These are phyloP conservation scores for Neurospora pannonica DNA, from an alignment of 495 filamentous ascomycete species.

Conservation along the genomic window DNA sequence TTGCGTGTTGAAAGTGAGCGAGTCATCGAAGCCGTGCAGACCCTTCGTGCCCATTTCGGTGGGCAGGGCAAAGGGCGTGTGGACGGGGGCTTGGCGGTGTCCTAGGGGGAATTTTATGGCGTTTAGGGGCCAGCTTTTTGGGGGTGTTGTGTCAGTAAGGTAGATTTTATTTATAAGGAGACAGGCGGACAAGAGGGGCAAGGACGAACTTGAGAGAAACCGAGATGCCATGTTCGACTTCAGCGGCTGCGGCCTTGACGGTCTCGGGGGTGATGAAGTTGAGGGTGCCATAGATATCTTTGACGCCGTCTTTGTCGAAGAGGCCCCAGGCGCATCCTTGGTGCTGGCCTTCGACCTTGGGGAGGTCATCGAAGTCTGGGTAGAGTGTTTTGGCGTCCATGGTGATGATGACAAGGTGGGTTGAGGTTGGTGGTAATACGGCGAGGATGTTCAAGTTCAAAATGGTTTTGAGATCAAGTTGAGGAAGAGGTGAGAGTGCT, in stretches of 20 bases:
- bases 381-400: conserved; percentile 15
- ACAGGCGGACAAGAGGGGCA: too few species aligned
- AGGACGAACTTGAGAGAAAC: conserved; percentile 49
- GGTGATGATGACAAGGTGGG: background rate
- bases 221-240: conserved; percentile 45
- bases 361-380: conserved; percentile 50
- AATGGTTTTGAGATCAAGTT: background rate
- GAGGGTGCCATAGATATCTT: conserved; percentile 48
- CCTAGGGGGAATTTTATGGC: conserved; percentile 40
- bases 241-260: conserved; percentile 39
- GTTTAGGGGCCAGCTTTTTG: conserved; percentile 36
- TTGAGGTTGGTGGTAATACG: background rate
- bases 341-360: conserved; percentile 48
- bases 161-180: too few species aligned
- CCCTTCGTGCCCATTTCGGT: conserved; percentile 20
- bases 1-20: conserved; percentile 68
- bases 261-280: conserved; percentile 50
- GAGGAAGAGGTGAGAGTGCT: background rate
- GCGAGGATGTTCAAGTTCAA: background rate
- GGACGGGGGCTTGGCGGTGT: conserved; percentile 41
- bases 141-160: background rate
- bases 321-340: conserved; percentile 59
- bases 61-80: conserved; percentile 39
- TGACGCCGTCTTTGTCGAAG: conserved; percentile 52
- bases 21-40: conserved; percentile 32